phyloP scores from a whole-genome alignment of 1,284 basidiomycete species.

The Cutaneotrichosporon arboriforme region DNA sequence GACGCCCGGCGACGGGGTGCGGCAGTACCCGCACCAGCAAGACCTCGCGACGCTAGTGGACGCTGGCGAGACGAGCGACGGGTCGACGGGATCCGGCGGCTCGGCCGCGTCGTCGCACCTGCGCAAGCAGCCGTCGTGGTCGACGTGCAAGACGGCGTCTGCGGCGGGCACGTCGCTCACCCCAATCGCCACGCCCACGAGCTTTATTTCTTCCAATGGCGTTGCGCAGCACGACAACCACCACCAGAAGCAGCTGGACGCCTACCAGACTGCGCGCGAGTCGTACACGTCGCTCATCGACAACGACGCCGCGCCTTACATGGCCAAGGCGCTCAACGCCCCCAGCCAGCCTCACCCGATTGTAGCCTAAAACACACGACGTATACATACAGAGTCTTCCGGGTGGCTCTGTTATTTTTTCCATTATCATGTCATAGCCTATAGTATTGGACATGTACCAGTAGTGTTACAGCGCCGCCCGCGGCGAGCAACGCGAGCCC shows the following conservation, averaged over 20 bases:
- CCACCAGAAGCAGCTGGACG: not conserved
- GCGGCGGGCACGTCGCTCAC: conserved; percentile 4
- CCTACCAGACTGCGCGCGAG: conserved; percentile 2
- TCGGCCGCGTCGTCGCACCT: not conserved
- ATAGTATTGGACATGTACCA: conserved; percentile 2
- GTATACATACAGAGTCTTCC: not conserved
- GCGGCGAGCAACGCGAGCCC: not conserved
- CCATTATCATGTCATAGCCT: not conserved
- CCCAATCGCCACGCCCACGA: conserved; percentile 15
- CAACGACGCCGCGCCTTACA: conserved; percentile 1
- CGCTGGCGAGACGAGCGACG: conserved; percentile 1
- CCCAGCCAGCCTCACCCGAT: not conserved
- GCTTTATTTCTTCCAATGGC: not conserved
- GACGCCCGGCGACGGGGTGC: conserved; percentile 12
- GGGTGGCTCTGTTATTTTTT: not conserved
- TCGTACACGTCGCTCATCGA: not conserved
- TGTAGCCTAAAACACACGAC: conserved; percentile 1
- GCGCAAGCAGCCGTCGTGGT: conserved; percentile 16
- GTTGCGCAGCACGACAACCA: too few species aligned
- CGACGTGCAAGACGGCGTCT: conserved; percentile 14
- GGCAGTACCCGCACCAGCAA: not conserved
- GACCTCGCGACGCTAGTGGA: not conserved
- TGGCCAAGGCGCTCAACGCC: not conserved
- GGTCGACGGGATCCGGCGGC: not conserved
- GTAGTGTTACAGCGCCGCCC: not conserved